Evolutionary conservation across 2,329 filamentous ascomycete species (phyloP), one percentile per base, ranked within the genome.

Genomic region (Aspergillus pseudonomiae): DNA sequence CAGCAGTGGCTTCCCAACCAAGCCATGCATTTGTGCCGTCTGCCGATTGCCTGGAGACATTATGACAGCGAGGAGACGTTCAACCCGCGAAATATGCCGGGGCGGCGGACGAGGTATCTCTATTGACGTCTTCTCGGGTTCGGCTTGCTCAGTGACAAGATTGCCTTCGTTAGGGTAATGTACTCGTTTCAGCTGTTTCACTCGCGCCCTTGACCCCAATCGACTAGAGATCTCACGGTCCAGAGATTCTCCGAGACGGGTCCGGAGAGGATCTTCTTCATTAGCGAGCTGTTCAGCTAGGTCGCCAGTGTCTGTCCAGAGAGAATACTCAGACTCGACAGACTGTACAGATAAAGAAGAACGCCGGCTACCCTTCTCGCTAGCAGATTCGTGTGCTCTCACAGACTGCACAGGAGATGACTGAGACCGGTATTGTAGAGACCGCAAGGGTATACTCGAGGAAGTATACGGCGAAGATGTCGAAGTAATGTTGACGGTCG

Each of bases 231-330:
- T 81, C 71, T 88, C 85, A 72, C 80, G 86, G 77, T 92, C 88
- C 63, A 90, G 79, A 70, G 88, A 88, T 71, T 88, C 83, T 74
- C 85, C 84, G 64, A 94, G 84, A 73, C 87, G 89, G 71, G 88
- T 86, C 71, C 87, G 89, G 70, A 96, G 85, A 64, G 93, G 92
- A 77, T 97, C 92, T 80, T 94, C 88, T 74, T 89, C 88, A 83
- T 91, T 90, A 73, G 88, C 91, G 71, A 94, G 85, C 84, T 96
- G 94, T 82, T 97, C 94, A 74, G 92, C 93, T 73, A 98, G 88
- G 80, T 98, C 95, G 75, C 93, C 94, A 52, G 94, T 97, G 79
- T 97, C 93, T 75, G 92, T 94, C 93, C 93, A 97, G 72, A 91
- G 88, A 63, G 89, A 92, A 78, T 92, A 91, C 73, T 90, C 88